Conservation (phyloP, 192 early-diverging fungal genomes). For the Umbelopsis sp. region DNA sequence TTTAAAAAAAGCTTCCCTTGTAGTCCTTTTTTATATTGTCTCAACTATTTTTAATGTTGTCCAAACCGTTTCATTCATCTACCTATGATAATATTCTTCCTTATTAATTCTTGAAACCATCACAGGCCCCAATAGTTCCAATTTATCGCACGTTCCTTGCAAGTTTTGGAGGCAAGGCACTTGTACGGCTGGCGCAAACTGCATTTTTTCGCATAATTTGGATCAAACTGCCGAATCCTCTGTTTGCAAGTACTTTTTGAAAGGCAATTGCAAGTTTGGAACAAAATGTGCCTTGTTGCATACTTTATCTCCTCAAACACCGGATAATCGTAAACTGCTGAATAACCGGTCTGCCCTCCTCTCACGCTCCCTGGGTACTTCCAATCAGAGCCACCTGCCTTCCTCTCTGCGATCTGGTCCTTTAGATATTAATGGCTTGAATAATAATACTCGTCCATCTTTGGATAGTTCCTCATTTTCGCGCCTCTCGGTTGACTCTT, state of each 20-base stretch:
- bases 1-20: background rate
- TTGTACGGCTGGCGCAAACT: conserved; percentile 76
- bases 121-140: conserved; percentile 19
- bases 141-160: conserved; percentile 70
- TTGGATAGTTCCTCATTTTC: background rate
- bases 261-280: conserved; percentile 83
- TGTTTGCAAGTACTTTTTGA: conserved; percentile 77
- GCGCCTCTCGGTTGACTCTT: conserved; percentile 1
- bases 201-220: conserved; percentile 74
- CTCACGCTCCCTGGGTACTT: background rate
- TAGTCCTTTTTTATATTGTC: background rate
- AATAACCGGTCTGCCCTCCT: conserved; percentile 1
- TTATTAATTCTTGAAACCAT: no score
- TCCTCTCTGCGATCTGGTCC: background rate
- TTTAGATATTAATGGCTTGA: background rate
- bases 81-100: no score
- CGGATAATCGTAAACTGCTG: conserved; percentile 8
- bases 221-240: conserved; percentile 61
- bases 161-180: conserved; percentile 80
- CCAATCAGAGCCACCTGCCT: background rate
- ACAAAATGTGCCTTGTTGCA: conserved; percentile 72
- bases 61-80: background rate
- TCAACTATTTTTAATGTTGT: background rate
- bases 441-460: background rate
- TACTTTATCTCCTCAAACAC: conserved; percentile 29